These are phyloP conservation scores for Tolypocladium cylindrosporum DNA, from an alignment of 2,329 filamentous ascomycete genomes.

Conservation along the genomic window DNA sequence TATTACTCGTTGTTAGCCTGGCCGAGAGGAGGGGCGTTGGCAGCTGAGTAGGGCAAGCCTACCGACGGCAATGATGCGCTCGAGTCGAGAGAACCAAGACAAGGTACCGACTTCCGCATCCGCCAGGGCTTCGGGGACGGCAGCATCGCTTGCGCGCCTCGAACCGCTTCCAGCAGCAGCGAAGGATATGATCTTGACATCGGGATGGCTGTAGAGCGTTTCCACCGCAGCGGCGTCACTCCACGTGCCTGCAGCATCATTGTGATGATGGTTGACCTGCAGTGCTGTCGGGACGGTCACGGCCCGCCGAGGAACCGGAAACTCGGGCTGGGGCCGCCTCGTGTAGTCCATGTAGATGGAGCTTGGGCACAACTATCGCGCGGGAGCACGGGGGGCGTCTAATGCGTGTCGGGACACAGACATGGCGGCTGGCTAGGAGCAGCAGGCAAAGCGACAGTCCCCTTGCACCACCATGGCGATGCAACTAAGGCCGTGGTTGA, in stretches of 20 bases:
- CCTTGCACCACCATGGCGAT: neutral
- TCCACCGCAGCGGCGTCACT: conserved; percentile 34
- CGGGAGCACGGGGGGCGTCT: neutral
- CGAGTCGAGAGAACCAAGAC: conserved; percentile 64
- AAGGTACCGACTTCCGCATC: conserved; percentile 49
- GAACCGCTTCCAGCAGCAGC: conserved; percentile 21
- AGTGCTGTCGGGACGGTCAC: neutral
- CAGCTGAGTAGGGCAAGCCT: conserved; percentile 14
- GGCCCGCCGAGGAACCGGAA: neutral
- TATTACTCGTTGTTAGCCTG: conserved; percentile 11
- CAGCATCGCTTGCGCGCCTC: conserved; percentile 13
- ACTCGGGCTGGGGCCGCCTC: neutral
- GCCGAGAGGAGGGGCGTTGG: neutral
- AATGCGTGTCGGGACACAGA: neutral
- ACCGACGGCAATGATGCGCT: conserved; percentile 74
- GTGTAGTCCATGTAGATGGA: neutral
- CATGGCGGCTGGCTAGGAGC: neutral
- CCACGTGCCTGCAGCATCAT: neutral
- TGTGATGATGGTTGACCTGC: neutral
- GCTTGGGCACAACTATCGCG: neutral
- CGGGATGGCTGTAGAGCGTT: conserved; percentile 65
- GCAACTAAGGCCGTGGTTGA: neutral
- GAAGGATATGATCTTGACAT: conserved; percentile 57
- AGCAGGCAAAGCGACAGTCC: neutral
- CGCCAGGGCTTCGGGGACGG: neutral